Evolutionary conservation across 1,284 basidiomycete genomes (phyloP), one percentile per base, ranked within the genome.

Genomic region (Marasmius tenuissimus): DNA sequence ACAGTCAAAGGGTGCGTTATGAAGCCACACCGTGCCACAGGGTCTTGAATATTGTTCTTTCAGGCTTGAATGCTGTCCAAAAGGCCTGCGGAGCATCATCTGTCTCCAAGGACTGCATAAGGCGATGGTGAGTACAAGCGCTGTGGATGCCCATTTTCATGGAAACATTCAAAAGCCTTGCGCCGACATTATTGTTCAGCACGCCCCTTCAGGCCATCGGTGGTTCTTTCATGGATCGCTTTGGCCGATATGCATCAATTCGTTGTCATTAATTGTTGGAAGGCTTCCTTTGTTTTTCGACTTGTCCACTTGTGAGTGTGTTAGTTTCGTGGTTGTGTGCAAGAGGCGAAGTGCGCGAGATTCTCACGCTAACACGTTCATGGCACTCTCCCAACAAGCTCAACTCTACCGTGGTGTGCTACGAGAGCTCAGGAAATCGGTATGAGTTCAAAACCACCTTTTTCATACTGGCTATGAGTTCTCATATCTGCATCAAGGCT

Each of bases 391-490:
- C 27, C 67, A 74, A 64, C 68, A 74, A 52, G 68, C 71, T 49
- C 67, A 67, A 48, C 68, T 73, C 12, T 82, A 80, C 61, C 75
- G 80, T 18, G 68, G 70, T 9, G 70, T 81, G 39, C 72, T 83
- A 55, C 73, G 77, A 16, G 80, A 82, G 65, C 67, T 83, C 56
- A 72, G 71, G 47, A 76, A 71, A 61, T 76, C 78, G 22, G 80
- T 81, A 58, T 62, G 73, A 69, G 10, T 39, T 27, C 12, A 18
- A 12, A 27, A 4, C 27, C 4, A 27, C n/a, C 9, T 20, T 34
- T 38, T 14, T 45, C 39, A 52, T 11, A 39, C 39, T 37, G 34
- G 16, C 38, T 7, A 18, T 10, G 20, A 33, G 18, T 42, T 27
- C 40, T 52, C 14, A 57, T 39, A n/a, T 9, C 47, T 33, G 4